A percentile compares a stretch with the other conserved stretches of the same genome.
These are phyloP conservation scores for Metrosideros polymorpha DNA, from an alignment of 441 rosid species.

Conservation along the genomic window DNA sequence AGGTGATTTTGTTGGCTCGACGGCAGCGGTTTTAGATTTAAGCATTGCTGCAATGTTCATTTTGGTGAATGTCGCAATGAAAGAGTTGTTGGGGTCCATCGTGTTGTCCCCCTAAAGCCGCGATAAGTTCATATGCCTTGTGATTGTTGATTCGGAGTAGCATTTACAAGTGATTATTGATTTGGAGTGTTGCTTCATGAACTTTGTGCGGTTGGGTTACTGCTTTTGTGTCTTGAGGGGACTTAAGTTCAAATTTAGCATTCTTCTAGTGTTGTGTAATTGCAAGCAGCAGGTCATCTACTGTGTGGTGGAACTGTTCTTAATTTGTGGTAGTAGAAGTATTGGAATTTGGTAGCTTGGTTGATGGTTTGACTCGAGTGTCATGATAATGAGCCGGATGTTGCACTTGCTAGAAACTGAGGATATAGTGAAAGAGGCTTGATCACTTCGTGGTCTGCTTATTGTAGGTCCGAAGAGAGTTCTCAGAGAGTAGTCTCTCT, in stretches of 20 bases:
- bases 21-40: neutral
- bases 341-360: neutral
- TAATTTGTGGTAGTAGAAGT: neutral
- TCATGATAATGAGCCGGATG: neutral
- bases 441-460: neutral
- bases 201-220: neutral
- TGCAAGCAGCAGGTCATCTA: neutral
- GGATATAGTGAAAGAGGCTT: neutral
- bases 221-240: neutral
- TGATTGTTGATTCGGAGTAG: neutral
- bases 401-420: neutral
- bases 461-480: constrained; percentile 62
- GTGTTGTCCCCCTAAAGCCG: neutral
- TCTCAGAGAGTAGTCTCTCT: neutral
- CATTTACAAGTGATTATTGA: neutral
- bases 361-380: neutral
- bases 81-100: neutral
- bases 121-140: neutral
- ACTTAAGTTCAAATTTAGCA: neutral
- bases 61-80: neutral
- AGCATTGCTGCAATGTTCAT: neutral
- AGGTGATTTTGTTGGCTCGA: constrained; percentile 23
- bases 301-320: neutral
- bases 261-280: neutral
- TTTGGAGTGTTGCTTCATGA: neutral